A percentile compares a stretch with the other conserved stretches of the same genome.
Conservation (phyloP, 2,329 filamentous ascomycete genomes). For the Balansia obtecta region DNA sequence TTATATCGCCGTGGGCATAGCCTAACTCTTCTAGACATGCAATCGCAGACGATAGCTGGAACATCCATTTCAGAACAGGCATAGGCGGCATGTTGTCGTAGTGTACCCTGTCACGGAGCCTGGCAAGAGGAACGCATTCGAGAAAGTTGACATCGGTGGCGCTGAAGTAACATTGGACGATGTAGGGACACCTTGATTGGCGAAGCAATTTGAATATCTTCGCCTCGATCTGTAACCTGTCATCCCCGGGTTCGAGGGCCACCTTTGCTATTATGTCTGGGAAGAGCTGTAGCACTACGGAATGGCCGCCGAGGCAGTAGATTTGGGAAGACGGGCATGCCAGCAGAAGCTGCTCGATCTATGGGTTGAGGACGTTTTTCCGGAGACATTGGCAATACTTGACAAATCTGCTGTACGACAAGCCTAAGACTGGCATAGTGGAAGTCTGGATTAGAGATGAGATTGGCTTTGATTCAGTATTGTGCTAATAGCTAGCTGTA, state of each 20-base stretch:
- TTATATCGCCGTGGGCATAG: constrained; percentile 10
- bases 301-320: constrained; percentile 9
- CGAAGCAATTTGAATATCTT: constrained; percentile 8
- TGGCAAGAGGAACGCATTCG: constrained; percentile 7
- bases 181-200: constrained; percentile 4
- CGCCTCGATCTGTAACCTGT: constrained; percentile 8
- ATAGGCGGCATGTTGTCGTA: not conserved
- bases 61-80: constrained; percentile 9
- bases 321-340: constrained; percentile 8
- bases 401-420: not conserved
- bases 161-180: constrained; percentile 7
- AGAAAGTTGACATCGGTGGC: constrained; percentile 10
- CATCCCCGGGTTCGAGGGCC: constrained; percentile 9
- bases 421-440: not conserved
- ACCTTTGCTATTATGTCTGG: constrained; percentile 10
- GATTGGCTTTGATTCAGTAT: too few species aligned
- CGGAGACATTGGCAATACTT: not conserved
- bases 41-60: constrained; percentile 7
- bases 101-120: constrained; percentile 8
- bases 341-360: constrained; percentile 7
- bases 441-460: not conserved
- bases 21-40: constrained; percentile 9
- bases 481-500: too few species aligned
- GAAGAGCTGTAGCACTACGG: constrained; percentile 9
- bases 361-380: constrained; percentile 4